A percentile compares a stretch with the other conserved stretches of the same genome.
Evolutionary conservation across 805 yeast species (phyloP).

Genomic region (Wickerhamiella australiensis): DNA sequence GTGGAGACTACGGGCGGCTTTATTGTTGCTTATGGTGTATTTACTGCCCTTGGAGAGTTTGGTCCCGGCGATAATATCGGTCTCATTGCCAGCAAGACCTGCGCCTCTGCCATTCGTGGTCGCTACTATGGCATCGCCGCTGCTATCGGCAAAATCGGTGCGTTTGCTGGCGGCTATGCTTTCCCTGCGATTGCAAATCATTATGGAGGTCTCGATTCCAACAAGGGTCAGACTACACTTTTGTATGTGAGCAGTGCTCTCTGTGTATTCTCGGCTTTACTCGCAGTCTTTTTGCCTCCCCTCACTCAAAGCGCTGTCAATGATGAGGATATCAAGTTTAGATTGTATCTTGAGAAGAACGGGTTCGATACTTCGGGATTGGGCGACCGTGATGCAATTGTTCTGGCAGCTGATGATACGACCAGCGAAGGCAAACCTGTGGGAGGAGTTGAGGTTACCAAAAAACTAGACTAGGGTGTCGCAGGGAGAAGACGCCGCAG

Average conservation of each 20-base stretch:
- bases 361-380: slow-evolving; percentile 60
- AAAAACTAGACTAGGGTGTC: background rate
- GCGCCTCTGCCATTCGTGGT: slow-evolving; percentile 81
- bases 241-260: slow-evolving; percentile 72
- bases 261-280: slow-evolving; percentile 56
- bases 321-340: slow-evolving; percentile 61
- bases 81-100: slow-evolving; percentile 70
- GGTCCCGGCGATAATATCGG: slow-evolving; percentile 94
- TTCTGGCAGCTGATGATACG: background rate
- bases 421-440: background rate
- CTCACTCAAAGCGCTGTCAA: slow-evolving; percentile 75
- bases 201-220: slow-evolving; percentile 35
- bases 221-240: slow-evolving; percentile 56
- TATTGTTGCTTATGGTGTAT: slow-evolving; percentile 79
- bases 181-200: slow-evolving; percentile 68
- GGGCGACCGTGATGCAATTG: slow-evolving; percentile 25
- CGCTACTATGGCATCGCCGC: slow-evolving; percentile 86
- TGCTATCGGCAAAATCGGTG: slow-evolving; percentile 85
- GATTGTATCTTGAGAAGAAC: slow-evolving; percentile 49
- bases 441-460: background rate
- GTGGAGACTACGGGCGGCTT: slow-evolving; percentile 59
- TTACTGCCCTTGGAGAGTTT: slow-evolving; percentile 77
- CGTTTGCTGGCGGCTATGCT: slow-evolving; percentile 78
- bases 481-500: no score
- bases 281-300: slow-evolving; percentile 65